phyloP scores from a whole-genome alignment of 305 asterid genomes.

The Fraxinus latifolia region DNA sequence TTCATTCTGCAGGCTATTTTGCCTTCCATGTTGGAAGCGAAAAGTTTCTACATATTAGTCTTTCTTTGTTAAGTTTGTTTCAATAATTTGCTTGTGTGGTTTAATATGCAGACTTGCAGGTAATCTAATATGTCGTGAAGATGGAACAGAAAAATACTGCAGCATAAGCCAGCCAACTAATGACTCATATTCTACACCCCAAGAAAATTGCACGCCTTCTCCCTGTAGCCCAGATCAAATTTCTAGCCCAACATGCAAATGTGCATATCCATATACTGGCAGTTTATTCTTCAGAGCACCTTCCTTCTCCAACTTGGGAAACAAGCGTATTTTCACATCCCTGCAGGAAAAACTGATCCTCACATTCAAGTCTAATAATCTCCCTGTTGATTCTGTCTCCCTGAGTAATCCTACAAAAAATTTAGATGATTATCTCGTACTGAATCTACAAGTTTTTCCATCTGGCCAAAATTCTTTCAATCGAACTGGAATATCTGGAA shows the following conservation, averaged over 20 bases:
- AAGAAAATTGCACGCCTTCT: constrained; percentile 40
- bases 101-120: constrained; percentile 50
- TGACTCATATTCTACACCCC: constrained; percentile 42
- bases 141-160: constrained; percentile 42
- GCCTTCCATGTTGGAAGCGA: neutral
- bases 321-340: constrained; percentile 32
- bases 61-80: neutral
- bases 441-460: constrained; percentile 65
- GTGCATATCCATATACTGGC: constrained; percentile 75
- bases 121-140: constrained; percentile 56
- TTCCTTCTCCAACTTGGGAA: constrained; percentile 63
- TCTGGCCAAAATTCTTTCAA: constrained; percentile 48
- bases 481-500: constrained; percentile 48
- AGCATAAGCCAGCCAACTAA: constrained; percentile 29
- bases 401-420: constrained; percentile 51
- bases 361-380: constrained; percentile 34
- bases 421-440: constrained; percentile 38
- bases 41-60: neutral
- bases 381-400: constrained; percentile 74
- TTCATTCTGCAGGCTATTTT: neutral
- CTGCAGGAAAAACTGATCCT: constrained; percentile 45
- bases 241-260: constrained; percentile 65
- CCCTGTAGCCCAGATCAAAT: constrained; percentile 42
- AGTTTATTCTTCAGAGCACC: constrained; percentile 57
- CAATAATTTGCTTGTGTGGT: neutral